Percentiles rank a stretch among this genome's conserved stretches.
phyloP scores from a whole-genome alignment of 768 basidiomycete genomes.

The Hericium alpestre region DNA sequence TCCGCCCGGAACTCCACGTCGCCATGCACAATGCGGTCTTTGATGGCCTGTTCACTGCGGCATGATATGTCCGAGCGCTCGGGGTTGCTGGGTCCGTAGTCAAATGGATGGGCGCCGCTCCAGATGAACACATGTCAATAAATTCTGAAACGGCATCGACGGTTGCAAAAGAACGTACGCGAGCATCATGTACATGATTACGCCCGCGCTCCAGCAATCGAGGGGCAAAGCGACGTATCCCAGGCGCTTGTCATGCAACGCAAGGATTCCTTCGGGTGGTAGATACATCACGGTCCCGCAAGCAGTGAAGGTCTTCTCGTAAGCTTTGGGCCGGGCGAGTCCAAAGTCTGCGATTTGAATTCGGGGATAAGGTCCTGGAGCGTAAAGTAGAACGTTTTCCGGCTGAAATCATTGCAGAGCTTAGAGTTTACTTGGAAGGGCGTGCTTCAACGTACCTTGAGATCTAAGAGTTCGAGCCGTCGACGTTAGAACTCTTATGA shows the following conservation, averaged over 20 bases:
- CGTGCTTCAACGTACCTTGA: constrained; percentile 37
- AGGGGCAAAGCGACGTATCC: constrained; percentile 77
- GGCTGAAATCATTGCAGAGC: constrained; percentile 30
- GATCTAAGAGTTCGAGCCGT: constrained; percentile 28
- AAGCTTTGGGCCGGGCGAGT: constrained; percentile 66
- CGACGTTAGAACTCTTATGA: background rate
- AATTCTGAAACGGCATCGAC: background rate
- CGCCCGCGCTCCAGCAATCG: constrained; percentile 83
- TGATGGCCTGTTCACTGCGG: background rate
- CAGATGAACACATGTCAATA: background rate
- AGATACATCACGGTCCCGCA: constrained; percentile 84
- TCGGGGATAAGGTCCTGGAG: constrained; percentile 77
- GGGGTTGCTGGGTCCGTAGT: constrained; percentile 29
- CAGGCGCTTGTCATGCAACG: constrained; percentile 62
- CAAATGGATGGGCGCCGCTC: constrained; percentile 73
- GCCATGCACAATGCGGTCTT: background rate
- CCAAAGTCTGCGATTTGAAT: constrained; percentile 84
- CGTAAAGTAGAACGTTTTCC: constrained; percentile 71
- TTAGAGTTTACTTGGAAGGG: background rate
- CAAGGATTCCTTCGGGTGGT: constrained; percentile 76
- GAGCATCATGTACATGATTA: constrained; percentile 76
- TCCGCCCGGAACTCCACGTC: constrained; percentile 33
- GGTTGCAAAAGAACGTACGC: constrained; percentile 40
- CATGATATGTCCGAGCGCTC: background rate
- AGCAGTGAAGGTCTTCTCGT: constrained; percentile 76